Evolutionary conservation across 306 rosid species (phyloP), one percentile per base, ranked within the genome.

Genomic region (Herpetospermum pedunculosum): DNA sequence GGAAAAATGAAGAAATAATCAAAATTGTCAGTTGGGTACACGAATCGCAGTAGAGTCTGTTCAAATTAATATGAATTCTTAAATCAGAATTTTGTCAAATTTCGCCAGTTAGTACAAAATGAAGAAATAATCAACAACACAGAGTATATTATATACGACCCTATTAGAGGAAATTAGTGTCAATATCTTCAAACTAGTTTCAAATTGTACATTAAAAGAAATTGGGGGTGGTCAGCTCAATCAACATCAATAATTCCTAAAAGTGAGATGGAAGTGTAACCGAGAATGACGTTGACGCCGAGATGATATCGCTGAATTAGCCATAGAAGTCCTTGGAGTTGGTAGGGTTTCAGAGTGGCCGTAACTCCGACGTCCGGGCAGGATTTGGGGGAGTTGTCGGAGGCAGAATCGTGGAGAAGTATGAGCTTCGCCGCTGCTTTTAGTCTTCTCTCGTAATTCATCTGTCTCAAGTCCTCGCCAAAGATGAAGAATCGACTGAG

Each of bases 241-340:
- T 35, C 16, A 63, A 37, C 29, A 35, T 35, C 48, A n/a, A 37
- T 1, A 63, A 5, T 10, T 37, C 18, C 18, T n/a, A 63, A 37
- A 60, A 19, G 52, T 57, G 37, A 57, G 59, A 38, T 14, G 53
- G 49, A 49, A 79, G 64, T 46, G 77, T 62, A 52, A 93, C 98
- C 98, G 37, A 93, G 96, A 70, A 93, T 77, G 59, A 86, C 94
- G 80, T 93, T 93, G 83, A 90, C 98, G 70, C 98, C 98, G 73
- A 89, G 92, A 59, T 77, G 68, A 78, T 84, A 86, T 75, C 92
- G 89, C 77, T 92, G 82, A 4, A 91, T 78, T 52, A 93, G 96
- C 96, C 98, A 93, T 47, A 84, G 87, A 75, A 90, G 84, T 68
- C 98, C 98, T 80, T 93, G 96, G 38, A 89, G 83, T 79, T 93